A percentile compares a stretch with the other conserved stretches of the same genome.
Evolutionary conservation across 192 early-diverging fungal species (phyloP).

Genomic region (Coemansia sp.): DNA sequence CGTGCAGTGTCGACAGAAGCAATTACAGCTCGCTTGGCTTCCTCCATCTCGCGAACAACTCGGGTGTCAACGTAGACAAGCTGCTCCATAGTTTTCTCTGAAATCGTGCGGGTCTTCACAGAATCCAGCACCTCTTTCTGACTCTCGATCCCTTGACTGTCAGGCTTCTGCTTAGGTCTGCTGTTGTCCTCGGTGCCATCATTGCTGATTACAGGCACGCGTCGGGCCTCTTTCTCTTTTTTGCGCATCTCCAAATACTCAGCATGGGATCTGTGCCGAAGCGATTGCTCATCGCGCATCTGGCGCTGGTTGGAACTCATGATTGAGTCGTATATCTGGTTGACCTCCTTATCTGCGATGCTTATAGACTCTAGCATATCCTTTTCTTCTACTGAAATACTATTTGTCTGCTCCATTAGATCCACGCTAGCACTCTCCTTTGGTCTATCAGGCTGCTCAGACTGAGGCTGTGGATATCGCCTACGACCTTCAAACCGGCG

Average conservation of each 20-base stretch:
- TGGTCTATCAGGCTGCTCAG: conserved; percentile 19
- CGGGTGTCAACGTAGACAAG: conserved; percentile 47
- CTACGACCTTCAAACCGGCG: conserved; percentile 28
- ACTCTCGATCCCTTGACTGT: not conserved
- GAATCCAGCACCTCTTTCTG: conserved; percentile 5
- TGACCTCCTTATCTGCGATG: conserved; percentile 43
- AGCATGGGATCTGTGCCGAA: conserved; percentile 35
- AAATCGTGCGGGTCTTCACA: conserved; percentile 11
- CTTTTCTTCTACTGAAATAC: not conserved
- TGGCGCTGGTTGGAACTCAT: conserved; percentile 28
- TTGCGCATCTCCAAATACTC: conserved; percentile 33
- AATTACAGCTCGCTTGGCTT: conserved; percentile 35
- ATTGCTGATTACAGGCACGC: not conserved
- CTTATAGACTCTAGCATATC: conserved; percentile 24
- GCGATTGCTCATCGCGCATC: conserved; percentile 36
- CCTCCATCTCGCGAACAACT: conserved; percentile 42
- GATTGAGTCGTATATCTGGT: conserved; percentile 44
- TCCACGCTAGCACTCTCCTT: conserved; percentile 18
- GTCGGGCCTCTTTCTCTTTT: conserved; percentile 13
- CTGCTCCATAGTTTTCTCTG: conserved; percentile 41
- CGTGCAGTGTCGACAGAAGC: conserved; percentile 20
- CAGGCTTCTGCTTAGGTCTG: not conserved
- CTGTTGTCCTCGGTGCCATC: not conserved
- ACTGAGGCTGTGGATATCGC: conserved; percentile 39
- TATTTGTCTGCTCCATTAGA: conserved; percentile 14